Evolutionary conservation across 228 moss, liverwort and hornwort species (phyloP), one percentile per base, ranked within the genome.

Genomic region (Sphagnum fallax): DNA sequence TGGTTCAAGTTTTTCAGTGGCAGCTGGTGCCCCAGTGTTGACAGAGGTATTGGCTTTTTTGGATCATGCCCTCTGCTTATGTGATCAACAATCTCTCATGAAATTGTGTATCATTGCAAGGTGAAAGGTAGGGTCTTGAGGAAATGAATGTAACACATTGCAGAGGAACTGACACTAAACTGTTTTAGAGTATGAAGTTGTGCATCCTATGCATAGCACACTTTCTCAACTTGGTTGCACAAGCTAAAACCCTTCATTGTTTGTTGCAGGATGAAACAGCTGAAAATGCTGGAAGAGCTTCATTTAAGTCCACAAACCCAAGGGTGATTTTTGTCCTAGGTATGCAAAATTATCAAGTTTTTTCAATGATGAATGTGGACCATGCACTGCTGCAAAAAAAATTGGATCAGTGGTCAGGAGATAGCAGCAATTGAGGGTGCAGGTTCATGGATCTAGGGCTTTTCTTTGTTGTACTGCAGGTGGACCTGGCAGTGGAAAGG

Each of bases 401-500:
- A 14, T 18, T 48, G 32, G 7, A 47, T 61, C 6, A n/a, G 12
- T 8, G 55, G 8, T 4, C 55, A 64, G 47, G 16, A 64, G 16
- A 8, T 8, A n/a, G 16, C 6, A 70, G 4, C 16, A 6, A 65
- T 66, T 6, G 62, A 18, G 64, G 32, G 18, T 32, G 49, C 8
- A 4, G 12, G 4, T 48, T 8, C 55, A 55, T 5, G 13, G 55
- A 5, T 7, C 51, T 11, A 47, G 6, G 53, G 10, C 65, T n/a
- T 62, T 12, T 62, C n/a, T 60, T 16, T 50, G 9, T 63, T 67
- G 53, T 60, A 50, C 50, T 11, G 62, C 82, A 86, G 86, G 86
- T 67, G 86, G 86, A 69, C 86, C 86, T 8, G 86, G 86, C 65
- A 87, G 86, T 80, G 86, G 86, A 58, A 87, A 87, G 67, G 86